phyloP scores from a whole-genome alignment of 371 early-diverging fungal species.

The Racocetra persica region DNA sequence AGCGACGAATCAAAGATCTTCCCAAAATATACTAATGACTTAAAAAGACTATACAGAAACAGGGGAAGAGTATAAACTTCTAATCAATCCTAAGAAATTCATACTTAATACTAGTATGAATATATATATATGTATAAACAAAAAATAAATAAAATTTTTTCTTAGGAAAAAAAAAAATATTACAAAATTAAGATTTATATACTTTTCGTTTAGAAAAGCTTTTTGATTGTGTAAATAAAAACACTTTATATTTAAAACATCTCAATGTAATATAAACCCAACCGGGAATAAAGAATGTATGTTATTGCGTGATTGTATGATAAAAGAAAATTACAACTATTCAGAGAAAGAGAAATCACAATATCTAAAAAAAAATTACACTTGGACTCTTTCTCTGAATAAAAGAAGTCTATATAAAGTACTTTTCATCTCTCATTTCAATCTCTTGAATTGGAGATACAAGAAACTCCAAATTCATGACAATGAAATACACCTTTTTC shows the following conservation, averaged over 20 bases:
- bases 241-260: constrained; percentile 14
- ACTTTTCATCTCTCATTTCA: background rate
- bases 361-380: constrained; percentile 10
- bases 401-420: constrained; percentile 5
- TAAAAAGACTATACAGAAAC: too few species aligned
- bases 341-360: constrained; percentile 16
- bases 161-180: background rate
- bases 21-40: too few species aligned
- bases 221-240: background rate
- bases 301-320: background rate
- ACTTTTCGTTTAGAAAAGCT: background rate
- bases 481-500: background rate
- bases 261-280: constrained; percentile 5
- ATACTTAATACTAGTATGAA: too few species aligned
- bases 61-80: too few species aligned
- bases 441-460: background rate
- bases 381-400: background rate
- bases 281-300: background rate
- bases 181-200: constrained; percentile 28
- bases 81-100: too few species aligned
- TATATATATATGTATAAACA: too few species aligned
- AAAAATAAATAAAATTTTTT: too few species aligned
- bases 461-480: background rate
- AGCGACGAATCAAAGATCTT: too few species aligned
- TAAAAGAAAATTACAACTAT: constrained; percentile 18